Evolutionary conservation across 2,329 filamentous ascomycete genomes (phyloP), one percentile per base, ranked within the genome.

Genomic region (Waltergamsia citrina): DNA sequence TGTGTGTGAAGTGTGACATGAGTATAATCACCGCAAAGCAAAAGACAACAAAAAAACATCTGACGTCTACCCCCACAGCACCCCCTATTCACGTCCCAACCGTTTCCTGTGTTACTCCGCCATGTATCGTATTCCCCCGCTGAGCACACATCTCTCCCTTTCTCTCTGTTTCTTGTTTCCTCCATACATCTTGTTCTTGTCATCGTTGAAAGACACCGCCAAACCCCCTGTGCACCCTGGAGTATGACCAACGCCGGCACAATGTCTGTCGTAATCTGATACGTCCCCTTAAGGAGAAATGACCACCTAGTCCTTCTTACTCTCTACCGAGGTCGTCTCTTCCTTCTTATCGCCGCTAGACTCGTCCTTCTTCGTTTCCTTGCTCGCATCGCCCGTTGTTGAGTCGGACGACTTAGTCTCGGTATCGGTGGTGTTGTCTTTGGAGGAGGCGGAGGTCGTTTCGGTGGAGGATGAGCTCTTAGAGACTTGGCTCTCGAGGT

Each of bases 401-500:
- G 44, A 29, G 39, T 43, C 41, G 34, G 44, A 40, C 29, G 44
- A 34, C 24, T 41, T 40, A 33, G 45, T 20, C 5, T 33, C 27
- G 32, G 39, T 22, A 34, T 41, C 36, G 36, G 41, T 26, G 19
- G 17, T 39, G 27, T 43, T 42, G 28, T 35, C 28, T 32, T 43
- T 33, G 36, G 38, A 25, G 21, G 38, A 21, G 23, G 36, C 15
- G 27, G 33, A 26, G 39, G 42, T 35, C 41, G 45, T 38, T 38
- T 42, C 44, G 35, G 39, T 38, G 29, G 37, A 45, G 26, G 47
- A 48, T 38, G 46, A 44, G 30, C 45, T 52, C 63, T 85, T 88
- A 53, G 76, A 74, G 40, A 92, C 83, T 63, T 94, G 86, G 57
- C 81, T 88, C 44, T 76, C 80, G 43, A 88, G 70, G 53, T 94